Percentiles rank a stretch among this genome's conserved stretches.
Evolutionary conservation across 2,329 filamentous ascomycete genomes (phyloP).

Genomic region (Myotisia sp.): DNA sequence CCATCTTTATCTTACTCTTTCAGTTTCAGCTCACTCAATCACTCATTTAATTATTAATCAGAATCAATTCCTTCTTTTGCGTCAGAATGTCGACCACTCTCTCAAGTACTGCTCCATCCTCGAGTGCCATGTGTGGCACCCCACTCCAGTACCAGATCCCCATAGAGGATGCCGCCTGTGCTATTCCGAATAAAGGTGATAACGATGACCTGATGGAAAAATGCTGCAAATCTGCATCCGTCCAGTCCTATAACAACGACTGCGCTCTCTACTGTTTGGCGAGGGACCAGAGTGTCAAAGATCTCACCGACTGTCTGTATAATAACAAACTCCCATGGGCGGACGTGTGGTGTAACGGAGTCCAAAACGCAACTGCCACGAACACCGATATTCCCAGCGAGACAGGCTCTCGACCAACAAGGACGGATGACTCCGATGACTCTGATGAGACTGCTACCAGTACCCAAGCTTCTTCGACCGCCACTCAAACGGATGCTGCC

Average conservation of each 20-base stretch:
- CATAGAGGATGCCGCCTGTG: constrained; percentile 17
- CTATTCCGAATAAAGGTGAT: constrained; percentile 14
- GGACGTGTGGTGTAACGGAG: constrained; percentile 17
- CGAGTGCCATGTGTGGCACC: constrained; percentile 7
- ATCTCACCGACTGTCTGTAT: constrained; percentile 17
- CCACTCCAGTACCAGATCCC: constrained; percentile 16
- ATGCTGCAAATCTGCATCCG: constrained; percentile 14
- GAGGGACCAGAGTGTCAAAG: constrained; percentile 15
- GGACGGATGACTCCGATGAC: no score
- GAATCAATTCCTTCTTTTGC: no score
- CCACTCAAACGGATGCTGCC: no score
- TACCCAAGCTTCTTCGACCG: no score
- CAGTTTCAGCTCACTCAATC: no score
- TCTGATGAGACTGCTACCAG: no score
- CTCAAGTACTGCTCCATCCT: constrained; percentile 5
- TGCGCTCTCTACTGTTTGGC: constrained; percentile 16
- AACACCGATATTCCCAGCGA: constrained; percentile 7
- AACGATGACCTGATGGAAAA: constrained; percentile 12
- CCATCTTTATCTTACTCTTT: no score
- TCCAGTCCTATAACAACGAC: constrained; percentile 14
- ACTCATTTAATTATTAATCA: no score
- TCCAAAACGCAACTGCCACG: constrained; percentile 15
- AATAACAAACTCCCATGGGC: constrained; percentile 14
- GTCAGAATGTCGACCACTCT: constrained; percentile 9
- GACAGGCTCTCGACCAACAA: constrained; percentile 1